These are phyloP conservation scores for Macrocybe gigantea DNA, from an alignment of 768 basidiomycete genomes.

Conservation along the genomic window DNA sequence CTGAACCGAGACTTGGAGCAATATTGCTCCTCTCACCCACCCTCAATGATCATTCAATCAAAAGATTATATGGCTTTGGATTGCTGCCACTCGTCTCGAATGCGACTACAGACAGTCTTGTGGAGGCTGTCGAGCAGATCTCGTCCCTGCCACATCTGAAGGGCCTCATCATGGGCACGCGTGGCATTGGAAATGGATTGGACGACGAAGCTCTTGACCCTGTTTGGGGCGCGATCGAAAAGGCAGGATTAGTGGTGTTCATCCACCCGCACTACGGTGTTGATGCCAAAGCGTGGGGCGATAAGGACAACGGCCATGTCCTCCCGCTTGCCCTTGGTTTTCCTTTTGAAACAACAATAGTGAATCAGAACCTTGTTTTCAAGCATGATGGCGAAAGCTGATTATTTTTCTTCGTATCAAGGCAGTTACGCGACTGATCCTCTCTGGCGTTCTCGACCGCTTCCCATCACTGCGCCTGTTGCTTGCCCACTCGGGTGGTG, in stretches of 20 bases:
- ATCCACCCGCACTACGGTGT: conserved; percentile 87
- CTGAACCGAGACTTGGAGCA: conserved; percentile 75
- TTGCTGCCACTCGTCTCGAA: conserved; percentile 76
- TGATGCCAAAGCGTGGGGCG: conserved; percentile 67
- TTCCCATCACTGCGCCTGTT: conserved; percentile 71
- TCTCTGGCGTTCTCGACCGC: conserved; percentile 76
- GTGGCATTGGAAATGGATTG: conserved; percentile 70
- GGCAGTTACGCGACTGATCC: conserved; percentile 76
- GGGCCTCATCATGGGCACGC: conserved; percentile 77
- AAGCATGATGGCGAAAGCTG: conserved; percentile 1
- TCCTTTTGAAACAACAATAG: conserved; percentile 86
- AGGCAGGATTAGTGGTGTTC: conserved; percentile 69
- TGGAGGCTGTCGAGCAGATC: conserved; percentile 66
- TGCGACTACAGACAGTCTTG: conserved; percentile 45
- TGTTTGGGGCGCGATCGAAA: conserved; percentile 74
- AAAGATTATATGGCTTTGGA: conserved; percentile 79
- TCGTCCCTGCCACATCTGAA: conserved; percentile 58
- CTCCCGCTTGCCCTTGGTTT: conserved; percentile 84
- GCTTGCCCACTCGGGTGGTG: conserved; percentile 85
- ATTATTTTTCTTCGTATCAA: conserved; percentile 12
- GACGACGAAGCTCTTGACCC: conserved; percentile 77
- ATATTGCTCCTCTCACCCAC: conserved; percentile 69
- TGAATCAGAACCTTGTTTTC: conserved; percentile 28
- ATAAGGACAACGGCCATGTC: conserved; percentile 79
- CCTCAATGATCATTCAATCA: conserved; percentile 32